These are phyloP conservation scores for Gnomoniopsis smithogilvyi DNA, from an alignment of 2,329 filamentous ascomycete species.

Conservation along the genomic window DNA sequence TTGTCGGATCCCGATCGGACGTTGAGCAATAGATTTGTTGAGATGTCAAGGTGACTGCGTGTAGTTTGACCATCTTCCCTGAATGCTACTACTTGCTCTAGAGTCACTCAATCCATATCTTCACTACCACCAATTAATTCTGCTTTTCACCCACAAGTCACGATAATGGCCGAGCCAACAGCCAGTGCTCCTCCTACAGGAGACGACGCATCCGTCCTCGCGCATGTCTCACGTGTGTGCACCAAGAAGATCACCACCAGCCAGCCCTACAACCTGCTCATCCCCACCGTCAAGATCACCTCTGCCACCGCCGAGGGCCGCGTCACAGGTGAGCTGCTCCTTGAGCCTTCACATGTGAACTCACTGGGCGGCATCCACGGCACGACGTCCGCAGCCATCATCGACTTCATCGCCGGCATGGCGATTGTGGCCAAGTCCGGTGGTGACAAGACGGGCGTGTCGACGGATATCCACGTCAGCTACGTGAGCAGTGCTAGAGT, in stretches of 20 bases:
- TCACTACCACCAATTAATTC: no score
- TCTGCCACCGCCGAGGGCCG: slow-evolving; percentile 40
- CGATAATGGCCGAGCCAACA: slow-evolving; percentile 11
- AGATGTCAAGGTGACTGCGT: no score
- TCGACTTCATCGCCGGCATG: slow-evolving; percentile 72
- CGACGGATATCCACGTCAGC: slow-evolving; percentile 70
- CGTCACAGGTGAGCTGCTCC: slow-evolving; percentile 45
- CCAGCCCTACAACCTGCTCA: slow-evolving; percentile 52
- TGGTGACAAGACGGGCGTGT: slow-evolving; percentile 62
- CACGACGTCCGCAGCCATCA: slow-evolving; percentile 66
- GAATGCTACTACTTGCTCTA: no score
- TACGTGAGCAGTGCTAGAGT: slow-evolving; percentile 62
- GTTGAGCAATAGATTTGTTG: no score
- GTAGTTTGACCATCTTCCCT: no score
- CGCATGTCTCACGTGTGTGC: slow-evolving; percentile 29
- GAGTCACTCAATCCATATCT: no score
- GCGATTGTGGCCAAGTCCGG: slow-evolving; percentile 66
- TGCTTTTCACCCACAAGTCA: no score
- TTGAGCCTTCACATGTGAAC: slow-evolving; percentile 61
- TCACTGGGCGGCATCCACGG: slow-evolving; percentile 66
- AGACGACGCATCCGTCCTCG: slow-evolving; percentile 14
- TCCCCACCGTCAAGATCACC: slow-evolving; percentile 43
- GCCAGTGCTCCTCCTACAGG: not conserved
- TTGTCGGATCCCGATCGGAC: no score
- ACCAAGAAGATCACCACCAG: slow-evolving; percentile 39